phyloP scores from a whole-genome alignment of 2,329 filamentous ascomycete species.

The Cladosporium cucumerinum region DNA sequence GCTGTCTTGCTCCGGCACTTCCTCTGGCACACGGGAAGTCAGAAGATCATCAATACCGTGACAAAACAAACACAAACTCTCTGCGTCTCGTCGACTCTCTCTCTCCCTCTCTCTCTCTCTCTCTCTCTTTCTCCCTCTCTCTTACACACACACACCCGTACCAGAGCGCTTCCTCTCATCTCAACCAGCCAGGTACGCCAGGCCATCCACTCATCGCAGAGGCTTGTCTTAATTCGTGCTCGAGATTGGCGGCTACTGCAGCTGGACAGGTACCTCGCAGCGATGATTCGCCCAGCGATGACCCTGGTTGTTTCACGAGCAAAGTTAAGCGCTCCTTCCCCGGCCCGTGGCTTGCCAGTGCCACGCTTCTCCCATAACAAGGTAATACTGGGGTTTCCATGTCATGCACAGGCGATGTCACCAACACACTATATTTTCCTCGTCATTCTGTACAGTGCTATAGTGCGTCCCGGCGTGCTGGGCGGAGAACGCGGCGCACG shows the following conservation, averaged over 20 bases:
- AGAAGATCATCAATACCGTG: not conserved
- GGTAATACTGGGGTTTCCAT: not conserved
- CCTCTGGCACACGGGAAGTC: not conserved
- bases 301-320: not conserved
- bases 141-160: too few relatives aligned
- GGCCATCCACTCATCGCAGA: not conserved
- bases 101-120: too few relatives aligned
- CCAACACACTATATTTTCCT: not conserved
- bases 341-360: not conserved
- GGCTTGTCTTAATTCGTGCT: conserved; percentile 4
- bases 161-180: not conserved
- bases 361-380: not conserved
- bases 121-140: too few relatives aligned
- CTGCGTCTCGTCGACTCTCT: not conserved
- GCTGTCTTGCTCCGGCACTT: not conserved
- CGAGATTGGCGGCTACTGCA: conserved; percentile 8
- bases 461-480: not conserved
- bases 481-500: not conserved
- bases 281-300: not conserved
- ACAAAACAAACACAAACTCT: not conserved
- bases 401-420: not conserved
- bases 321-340: not conserved
- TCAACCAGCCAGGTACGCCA: not conserved
- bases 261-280: not conserved
- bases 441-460: not conserved